Percentiles rank a stretch among this genome's conserved stretches.
These are phyloP conservation scores for Hypoxylon sp. DNA, from an alignment of 2,329 filamentous ascomycete species.

Conservation along the genomic window DNA sequence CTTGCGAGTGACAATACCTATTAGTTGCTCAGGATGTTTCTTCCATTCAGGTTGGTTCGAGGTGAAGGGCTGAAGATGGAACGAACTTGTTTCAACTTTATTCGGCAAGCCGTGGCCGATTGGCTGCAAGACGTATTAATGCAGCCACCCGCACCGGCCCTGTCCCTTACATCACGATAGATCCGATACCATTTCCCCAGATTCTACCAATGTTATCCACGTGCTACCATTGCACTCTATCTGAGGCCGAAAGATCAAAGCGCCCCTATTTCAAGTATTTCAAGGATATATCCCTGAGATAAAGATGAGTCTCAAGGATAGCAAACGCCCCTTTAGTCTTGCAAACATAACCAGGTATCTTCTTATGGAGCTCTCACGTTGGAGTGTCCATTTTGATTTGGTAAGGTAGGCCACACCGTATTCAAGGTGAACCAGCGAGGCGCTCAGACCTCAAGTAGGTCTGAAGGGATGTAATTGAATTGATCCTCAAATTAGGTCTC, in stretches of 20 bases:
- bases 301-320: not conserved
- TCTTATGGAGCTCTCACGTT: not conserved
- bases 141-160: slow-evolving; percentile 25
- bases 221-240: slow-evolving; percentile 30
- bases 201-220: slow-evolving; percentile 22
- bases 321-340: not conserved
- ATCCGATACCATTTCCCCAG: slow-evolving; percentile 20
- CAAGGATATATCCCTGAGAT: slow-evolving; percentile 15
- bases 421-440: no score
- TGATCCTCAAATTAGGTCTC: slow-evolving; percentile 16
- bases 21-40: not conserved
- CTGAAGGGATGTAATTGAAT: slow-evolving; percentile 1
- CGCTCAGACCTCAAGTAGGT: not conserved
- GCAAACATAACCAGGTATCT: not conserved
- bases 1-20: no score
- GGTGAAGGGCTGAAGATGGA: slow-evolving; percentile 5
- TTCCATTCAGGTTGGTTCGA: slow-evolving; percentile 1
- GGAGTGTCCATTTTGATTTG: not conserved
- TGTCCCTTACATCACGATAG: slow-evolving; percentile 28
- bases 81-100: slow-evolving; percentile 35
- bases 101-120: slow-evolving; percentile 16
- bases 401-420: not conserved
- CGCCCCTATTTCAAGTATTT: not conserved
- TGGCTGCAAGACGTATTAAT: slow-evolving; percentile 25
- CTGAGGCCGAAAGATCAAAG: slow-evolving; percentile 12